A percentile compares a stretch with the other conserved stretches of the same genome.
Conservation (phyloP, 306 rosid species). For the Corylus americana region DNA sequence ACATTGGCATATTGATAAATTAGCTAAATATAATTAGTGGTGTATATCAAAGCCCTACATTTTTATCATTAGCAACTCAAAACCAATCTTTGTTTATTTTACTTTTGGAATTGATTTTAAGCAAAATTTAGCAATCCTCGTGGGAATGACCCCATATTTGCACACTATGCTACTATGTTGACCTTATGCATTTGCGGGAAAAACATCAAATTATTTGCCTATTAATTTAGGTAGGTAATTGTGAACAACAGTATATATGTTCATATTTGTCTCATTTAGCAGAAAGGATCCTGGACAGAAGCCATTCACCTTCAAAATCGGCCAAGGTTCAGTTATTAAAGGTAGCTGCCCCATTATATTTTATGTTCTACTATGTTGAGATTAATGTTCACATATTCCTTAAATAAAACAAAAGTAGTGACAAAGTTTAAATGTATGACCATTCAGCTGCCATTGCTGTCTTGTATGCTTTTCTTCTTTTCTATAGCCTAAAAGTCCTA, state of each 20-base stretch:
- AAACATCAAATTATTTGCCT: no score
- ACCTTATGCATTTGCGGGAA: no score
- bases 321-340: slow-evolving; percentile 87
- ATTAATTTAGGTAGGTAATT: no score
- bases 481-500: background rate
- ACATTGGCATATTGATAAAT: no score
- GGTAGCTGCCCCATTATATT: slow-evolving; percentile 33
- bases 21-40: no score
- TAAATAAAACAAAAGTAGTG: background rate
- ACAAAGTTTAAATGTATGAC: background rate
- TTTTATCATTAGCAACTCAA: no score
- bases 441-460: background rate
- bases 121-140: no score
- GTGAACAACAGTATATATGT: background rate
- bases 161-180: no score
- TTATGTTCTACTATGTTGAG: background rate
- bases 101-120: no score
- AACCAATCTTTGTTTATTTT: no score
- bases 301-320: slow-evolving; percentile 81
- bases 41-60: no score
- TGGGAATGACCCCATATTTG: no score
- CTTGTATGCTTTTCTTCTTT: background rate
- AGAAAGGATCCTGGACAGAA: slow-evolving; percentile 89
- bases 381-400: background rate
- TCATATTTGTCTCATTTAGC: slow-evolving; percentile 42